phyloP scores from a whole-genome alignment of 768 basidiomycete genomes.

The Galerina sulciceps region DNA sequence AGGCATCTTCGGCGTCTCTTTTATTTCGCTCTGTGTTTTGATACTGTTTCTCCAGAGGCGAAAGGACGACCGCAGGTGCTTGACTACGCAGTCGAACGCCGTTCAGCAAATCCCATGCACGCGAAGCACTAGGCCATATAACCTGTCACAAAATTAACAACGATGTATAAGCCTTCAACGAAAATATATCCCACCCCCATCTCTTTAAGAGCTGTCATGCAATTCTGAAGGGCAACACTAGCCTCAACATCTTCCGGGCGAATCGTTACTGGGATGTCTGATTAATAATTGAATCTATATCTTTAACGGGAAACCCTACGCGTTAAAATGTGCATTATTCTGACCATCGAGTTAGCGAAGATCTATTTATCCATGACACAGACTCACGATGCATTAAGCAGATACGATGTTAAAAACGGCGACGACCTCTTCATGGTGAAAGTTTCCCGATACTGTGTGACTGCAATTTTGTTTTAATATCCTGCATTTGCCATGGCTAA shows the following conservation, averaged over 20 bases:
- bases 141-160: slow-evolving; percentile 39
- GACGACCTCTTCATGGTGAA: slow-evolving; percentile 65
- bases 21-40: slow-evolving; percentile 53
- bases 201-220: slow-evolving; percentile 63
- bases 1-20: slow-evolving; percentile 64
- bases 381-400: slow-evolving; percentile 73
- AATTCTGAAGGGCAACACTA: slow-evolving; percentile 65
- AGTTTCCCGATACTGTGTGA: slow-evolving; percentile 60
- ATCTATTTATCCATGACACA: slow-evolving; percentile 9
- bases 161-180: slow-evolving; percentile 3
- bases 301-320: slow-evolving; percentile 42
- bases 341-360: slow-evolving; percentile 31
- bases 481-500: not conserved
- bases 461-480: slow-evolving; percentile 36
- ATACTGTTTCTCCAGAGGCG: slow-evolving; percentile 27
- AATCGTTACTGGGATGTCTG: slow-evolving; percentile 56
- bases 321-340: slow-evolving; percentile 82
- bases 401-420: slow-evolving; percentile 70
- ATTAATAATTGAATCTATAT: slow-evolving; percentile 13
- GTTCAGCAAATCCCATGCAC: slow-evolving; percentile 68
- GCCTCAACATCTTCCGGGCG: slow-evolving; percentile 76
- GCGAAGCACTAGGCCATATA: slow-evolving; percentile 73
- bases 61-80: slow-evolving; percentile 25
- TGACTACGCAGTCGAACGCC: slow-evolving; percentile 60
- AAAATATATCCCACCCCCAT: slow-evolving; percentile 57